These are phyloP conservation scores for Fraxinus pennsylvanica DNA, from an alignment of 257 asterid genomes.

Conservation along the genomic window DNA sequence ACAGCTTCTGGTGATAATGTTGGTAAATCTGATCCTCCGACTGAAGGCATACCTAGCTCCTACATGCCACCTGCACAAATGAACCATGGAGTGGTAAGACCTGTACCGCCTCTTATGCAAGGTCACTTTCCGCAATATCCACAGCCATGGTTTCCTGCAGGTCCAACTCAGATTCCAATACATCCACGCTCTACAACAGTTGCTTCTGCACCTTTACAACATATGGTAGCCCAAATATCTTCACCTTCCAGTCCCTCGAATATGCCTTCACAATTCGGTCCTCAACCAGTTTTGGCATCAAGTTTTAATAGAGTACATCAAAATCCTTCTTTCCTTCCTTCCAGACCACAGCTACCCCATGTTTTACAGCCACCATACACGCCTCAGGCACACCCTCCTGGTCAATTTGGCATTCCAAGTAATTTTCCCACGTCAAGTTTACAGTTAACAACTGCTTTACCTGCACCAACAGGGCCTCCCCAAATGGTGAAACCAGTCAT, in stretches of 20 bases:
- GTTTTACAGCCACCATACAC: slow-evolving; percentile 39
- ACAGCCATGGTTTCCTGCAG: slow-evolving; percentile 62
- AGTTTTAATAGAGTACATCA: slow-evolving; percentile 51
- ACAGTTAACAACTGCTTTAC: slow-evolving; percentile 33
- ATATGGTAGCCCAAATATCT: slow-evolving; percentile 39
- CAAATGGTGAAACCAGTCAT: slow-evolving; percentile 36
- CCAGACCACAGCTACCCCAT: slow-evolving; percentile 43
- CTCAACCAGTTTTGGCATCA: slow-evolving; percentile 43
- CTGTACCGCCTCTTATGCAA: slow-evolving; percentile 41
- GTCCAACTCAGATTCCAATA: slow-evolving; percentile 40
- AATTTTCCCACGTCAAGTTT: slow-evolving; percentile 35
- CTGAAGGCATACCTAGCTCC: slow-evolving; percentile 35
- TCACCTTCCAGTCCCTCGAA: slow-evolving; percentile 38
- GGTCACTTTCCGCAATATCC: slow-evolving; percentile 54
- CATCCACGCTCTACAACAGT: slow-evolving; percentile 38
- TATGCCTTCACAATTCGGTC: slow-evolving; percentile 50
- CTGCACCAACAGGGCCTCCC: slow-evolving; percentile 33
- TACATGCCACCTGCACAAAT: slow-evolving; percentile 26
- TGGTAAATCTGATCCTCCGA: slow-evolving; percentile 15
- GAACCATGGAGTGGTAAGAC: slow-evolving; percentile 45
- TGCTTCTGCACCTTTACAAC: slow-evolving; percentile 37
- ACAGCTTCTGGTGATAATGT: slow-evolving; percentile 35
- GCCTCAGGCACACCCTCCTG: slow-evolving; percentile 41
- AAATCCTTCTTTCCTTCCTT: slow-evolving; percentile 40
- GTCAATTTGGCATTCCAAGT: slow-evolving; percentile 53